phyloP scores from a whole-genome alignment of 2,329 filamentous ascomycete species.

The Zopfia rhizophila region DNA sequence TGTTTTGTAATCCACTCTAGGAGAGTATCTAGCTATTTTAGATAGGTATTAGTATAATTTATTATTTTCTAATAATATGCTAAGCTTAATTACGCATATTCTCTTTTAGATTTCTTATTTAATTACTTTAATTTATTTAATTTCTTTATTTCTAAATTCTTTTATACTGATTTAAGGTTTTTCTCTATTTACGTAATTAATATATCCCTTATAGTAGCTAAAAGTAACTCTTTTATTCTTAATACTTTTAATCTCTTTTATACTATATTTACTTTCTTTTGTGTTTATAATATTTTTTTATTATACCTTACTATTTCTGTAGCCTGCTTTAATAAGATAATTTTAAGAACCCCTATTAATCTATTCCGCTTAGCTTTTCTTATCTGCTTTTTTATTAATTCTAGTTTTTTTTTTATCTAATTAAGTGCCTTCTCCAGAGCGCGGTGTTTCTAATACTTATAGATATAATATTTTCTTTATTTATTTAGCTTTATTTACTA shows the following conservation, averaged over 20 bases:
- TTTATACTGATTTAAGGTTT: slow-evolving; percentile 4
- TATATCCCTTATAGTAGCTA: slow-evolving; percentile 1
- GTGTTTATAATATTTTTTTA: slow-evolving; percentile 5
- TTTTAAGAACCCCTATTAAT: slow-evolving; percentile 5
- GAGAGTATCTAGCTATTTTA: slow-evolving; percentile 8
- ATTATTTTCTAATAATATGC: background rate
- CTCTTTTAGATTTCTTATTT: slow-evolving; percentile 4
- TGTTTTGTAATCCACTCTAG: slow-evolving; percentile 10
- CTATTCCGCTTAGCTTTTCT: slow-evolving; percentile 8
- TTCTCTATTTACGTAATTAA: slow-evolving; percentile 3
- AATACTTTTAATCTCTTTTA: slow-evolving; percentile 8
- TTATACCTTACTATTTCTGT: slow-evolving; percentile 3
- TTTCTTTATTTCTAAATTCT: slow-evolving; percentile 8
- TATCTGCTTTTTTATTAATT: slow-evolving; percentile 2
- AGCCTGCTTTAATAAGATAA: background rate
- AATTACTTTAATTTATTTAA: slow-evolving; percentile 2
- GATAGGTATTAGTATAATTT: slow-evolving; percentile 7
- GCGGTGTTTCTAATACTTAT: slow-evolving; percentile 1
- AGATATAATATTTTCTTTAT: background rate
- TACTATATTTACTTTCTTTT: slow-evolving; percentile 8
- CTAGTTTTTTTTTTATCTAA: slow-evolving; percentile 3
- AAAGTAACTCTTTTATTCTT: slow-evolving; percentile 1
- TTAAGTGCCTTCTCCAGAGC: slow-evolving; percentile 5
- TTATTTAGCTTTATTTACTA: background rate
- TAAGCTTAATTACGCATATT: background rate